Base-by-base conservation (phyloP, 73 alveolate species). In the Paramecium tetraurelia region DNA sequence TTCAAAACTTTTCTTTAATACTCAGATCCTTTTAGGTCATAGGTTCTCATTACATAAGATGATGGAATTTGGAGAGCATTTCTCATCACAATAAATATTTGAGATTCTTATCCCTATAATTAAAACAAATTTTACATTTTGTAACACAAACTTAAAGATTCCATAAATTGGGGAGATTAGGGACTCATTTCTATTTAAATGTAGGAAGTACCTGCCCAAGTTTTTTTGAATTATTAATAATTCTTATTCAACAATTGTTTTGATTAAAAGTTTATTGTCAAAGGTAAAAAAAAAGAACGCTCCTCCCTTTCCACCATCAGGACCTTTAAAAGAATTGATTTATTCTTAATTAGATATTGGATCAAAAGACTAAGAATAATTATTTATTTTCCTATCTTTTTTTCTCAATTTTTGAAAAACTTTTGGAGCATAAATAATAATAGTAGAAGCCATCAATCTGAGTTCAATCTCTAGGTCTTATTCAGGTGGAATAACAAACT, bases 1-100 rank as follows among this genome's bases (percentile, higher is more conserved):
- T 53, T 53, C 69, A 53, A 53, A 33, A 53, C 69, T 53, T 53
- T 53, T 12, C 84, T 27, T 31, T 27, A 27, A 31, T 31, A 63
- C 29, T 80, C 70, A 4, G 90, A 80, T 44, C 90, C 90, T 63
- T 80, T 80, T 10, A 80, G 33, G 48, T 80, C 90, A 80, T 80
- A 80, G 0, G 75, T 46, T 20, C 90, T 80, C 7, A 46, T 80
- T 18, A 43, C 57, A 46, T 80, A 27, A 22, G 18, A 18, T 20
- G 70, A 44, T 27, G 70, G 41, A 20, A 46, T 48, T 35, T 80
- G 43, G 22, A 22, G 20, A 43, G 46, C 46, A 80, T 80, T 80
- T 80, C 90, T 80, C 75, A 80, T 80, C 0, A 80, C 70, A 5
- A 80, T 63, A 63, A 31, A 33, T 31, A 63, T 53, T 53, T 63